Evolutionary conservation across 345 rosid genomes (phyloP).

Genomic region (Syzygium jambos): DNA sequence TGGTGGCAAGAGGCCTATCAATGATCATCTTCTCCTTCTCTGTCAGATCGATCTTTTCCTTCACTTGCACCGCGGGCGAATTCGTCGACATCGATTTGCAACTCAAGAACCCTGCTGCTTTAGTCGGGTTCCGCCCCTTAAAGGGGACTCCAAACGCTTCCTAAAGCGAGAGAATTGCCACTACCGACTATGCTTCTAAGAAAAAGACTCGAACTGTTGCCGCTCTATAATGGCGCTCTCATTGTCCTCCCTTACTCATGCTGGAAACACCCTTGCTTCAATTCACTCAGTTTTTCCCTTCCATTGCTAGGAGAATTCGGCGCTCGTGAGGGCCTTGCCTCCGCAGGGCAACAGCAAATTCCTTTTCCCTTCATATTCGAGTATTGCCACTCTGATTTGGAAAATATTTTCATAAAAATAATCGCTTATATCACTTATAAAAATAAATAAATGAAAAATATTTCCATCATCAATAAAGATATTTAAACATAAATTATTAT

Average conservation of each 20-base stretch:
- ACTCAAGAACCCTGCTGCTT: background rate
- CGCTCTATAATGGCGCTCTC: background rate
- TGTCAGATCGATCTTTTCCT: conserved; percentile 54
- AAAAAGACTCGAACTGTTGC: background rate
- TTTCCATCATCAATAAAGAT: no score
- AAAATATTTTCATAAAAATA: no score
- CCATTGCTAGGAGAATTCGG: background rate
- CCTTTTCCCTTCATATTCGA: background rate
- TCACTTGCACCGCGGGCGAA: conserved; percentile 21
- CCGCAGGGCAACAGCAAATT: background rate
- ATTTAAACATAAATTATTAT: no score
- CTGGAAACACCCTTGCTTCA: background rate
- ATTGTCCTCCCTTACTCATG: background rate
- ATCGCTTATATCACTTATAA: no score
- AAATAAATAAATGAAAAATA: no score
- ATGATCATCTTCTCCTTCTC: conserved; percentile 61
- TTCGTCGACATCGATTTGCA: conserved; percentile 23
- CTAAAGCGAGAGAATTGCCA: background rate
- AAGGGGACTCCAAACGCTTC: background rate
- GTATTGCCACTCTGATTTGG: background rate
- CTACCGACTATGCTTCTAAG: background rate
- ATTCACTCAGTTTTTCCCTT: background rate
- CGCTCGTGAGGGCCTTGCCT: background rate
- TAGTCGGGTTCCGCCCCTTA: background rate
- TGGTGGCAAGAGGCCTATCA: conserved; percentile 53